Base-by-base conservation (phyloP, 2,329 filamentous ascomycete species). In the Botryotinia globosa region DNA sequence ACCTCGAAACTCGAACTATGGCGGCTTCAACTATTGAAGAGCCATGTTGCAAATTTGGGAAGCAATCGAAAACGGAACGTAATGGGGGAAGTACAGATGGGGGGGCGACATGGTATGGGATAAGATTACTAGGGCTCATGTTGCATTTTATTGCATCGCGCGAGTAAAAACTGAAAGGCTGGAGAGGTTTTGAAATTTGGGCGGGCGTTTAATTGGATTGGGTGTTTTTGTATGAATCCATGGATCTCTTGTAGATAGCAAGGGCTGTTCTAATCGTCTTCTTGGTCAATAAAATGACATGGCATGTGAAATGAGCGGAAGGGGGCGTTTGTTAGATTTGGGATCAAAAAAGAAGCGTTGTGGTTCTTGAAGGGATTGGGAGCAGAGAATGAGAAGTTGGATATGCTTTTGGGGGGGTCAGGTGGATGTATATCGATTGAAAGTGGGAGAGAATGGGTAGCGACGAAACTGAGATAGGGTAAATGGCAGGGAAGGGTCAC, bases 1-100 rank as follows among this genome's bases (percentile, higher is more conserved):
- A 25, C 75, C 75, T 39, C 67, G 79, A 73, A 80, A 79, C 74
- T 81, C 80, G 22, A 80, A 79, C 66, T 81, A 81, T 69, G 79
- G 80, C 6, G 79, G 78, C 14, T 80, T 80, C 56, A 69, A 73
- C 64, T 79, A 80, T 67, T 79, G 51, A 37, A 62, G 56, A 42
- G 34, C 14, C 45, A 32, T 69, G 22, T 25, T 32, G 29, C 39
- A 44, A 65, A 39, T 39, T 56, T 37, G 7, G 29, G 32, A 5
- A 25, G 7, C 34, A 34, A 48, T 68, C 48, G 67, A 71, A 68
- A 69, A 65, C 18, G 4, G 29, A 37, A 70, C 20, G 25, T 61
- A 70, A 62, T 63, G 68, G 42, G 29, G 63, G 72, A 58, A 16
- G 48, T 56, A 16, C 9, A 20, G n/a, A 48, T 18, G 22, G n/a